Evolutionary conservation across 257 asterid genomes (phyloP).

Genomic region (Ocimum tenuiflorum): DNA sequence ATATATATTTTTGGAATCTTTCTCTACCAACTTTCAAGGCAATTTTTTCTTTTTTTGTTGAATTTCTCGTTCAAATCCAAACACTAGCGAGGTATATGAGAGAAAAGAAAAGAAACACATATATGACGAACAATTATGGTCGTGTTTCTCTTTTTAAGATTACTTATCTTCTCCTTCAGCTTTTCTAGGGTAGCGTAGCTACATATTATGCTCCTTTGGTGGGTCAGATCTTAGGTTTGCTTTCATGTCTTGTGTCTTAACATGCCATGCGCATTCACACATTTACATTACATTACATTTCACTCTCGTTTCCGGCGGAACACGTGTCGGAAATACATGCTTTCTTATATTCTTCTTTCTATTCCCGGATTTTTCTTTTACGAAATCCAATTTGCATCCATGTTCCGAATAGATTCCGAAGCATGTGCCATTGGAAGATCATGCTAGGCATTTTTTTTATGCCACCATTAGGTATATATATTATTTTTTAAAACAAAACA

Average conservation of each 20-base stretch:
- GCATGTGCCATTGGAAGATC: too few species aligned
- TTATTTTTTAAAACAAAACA: too few species aligned
- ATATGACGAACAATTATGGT: constrained; percentile 21
- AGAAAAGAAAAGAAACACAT: too few species aligned
- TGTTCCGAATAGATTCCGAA: too few species aligned
- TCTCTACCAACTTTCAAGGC: constrained; percentile 14
- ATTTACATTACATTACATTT: too few species aligned
- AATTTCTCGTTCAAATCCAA: neutral
- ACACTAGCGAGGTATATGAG: constrained; percentile 8
- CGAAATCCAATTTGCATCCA: too few species aligned
- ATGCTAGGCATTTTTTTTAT: too few species aligned
- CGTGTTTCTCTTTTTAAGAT: neutral
- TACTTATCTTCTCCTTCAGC: constrained; percentile 9
- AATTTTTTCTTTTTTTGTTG: constrained; percentile 9
- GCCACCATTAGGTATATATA: too few species aligned
- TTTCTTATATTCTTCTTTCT: too few species aligned
- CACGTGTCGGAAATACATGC: too few species aligned
- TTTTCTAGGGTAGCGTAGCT: constrained; percentile 25
- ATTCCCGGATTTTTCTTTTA: too few species aligned
- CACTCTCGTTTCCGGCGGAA: too few species aligned
- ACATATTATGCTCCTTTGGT: constrained; percentile 7
- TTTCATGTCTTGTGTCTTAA: neutral
- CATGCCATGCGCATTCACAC: neutral
- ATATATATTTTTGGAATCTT: neutral
- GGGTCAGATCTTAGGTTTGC: constrained; percentile 31